Evolutionary conservation across 306 rosid species (phyloP).

Genomic region (Delonix regia): DNA sequence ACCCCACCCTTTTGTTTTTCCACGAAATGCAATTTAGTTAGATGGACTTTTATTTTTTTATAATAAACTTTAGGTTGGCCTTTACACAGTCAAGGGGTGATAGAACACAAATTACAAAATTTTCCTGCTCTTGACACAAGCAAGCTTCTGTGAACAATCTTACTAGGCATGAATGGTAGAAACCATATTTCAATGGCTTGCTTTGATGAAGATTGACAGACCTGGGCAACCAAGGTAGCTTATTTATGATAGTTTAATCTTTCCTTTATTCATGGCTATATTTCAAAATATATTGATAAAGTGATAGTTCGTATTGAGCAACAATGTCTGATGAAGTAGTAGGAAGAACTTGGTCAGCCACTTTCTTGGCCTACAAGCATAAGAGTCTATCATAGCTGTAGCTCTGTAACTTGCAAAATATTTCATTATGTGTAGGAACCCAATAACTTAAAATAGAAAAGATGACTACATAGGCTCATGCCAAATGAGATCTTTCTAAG

Average conservation of each 20-base stretch:
- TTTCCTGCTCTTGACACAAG: not conserved
- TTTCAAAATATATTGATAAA: not conserved
- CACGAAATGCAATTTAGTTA: not conserved
- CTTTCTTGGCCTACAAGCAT: not conserved
- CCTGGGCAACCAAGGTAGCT: conserved; percentile 6
- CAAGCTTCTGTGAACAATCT: not conserved
- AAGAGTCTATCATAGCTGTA: not conserved
- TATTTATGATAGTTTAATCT: not conserved
- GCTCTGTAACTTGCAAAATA: not conserved
- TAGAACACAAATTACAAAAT: conserved; percentile 7
- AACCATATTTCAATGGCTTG: not conserved
- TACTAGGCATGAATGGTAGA: not conserved
- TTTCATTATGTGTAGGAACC: not conserved
- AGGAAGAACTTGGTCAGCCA: not conserved
- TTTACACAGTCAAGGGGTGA: not conserved
- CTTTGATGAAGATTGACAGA: not conserved
- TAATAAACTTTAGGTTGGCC: not conserved
- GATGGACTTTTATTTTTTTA: not conserved
- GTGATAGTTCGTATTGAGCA: not conserved
- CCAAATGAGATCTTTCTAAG: too few relatives aligned
- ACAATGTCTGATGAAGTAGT: not conserved
- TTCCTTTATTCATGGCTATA: not conserved
- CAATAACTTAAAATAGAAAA: not conserved
- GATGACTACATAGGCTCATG: not conserved
- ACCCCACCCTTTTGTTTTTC: not conserved